Percentiles rank a stretch among this genome's conserved stretches.
Conservation (phyloP, 2,329 filamentous ascomycete genomes). For the Clonostachys solani region DNA sequence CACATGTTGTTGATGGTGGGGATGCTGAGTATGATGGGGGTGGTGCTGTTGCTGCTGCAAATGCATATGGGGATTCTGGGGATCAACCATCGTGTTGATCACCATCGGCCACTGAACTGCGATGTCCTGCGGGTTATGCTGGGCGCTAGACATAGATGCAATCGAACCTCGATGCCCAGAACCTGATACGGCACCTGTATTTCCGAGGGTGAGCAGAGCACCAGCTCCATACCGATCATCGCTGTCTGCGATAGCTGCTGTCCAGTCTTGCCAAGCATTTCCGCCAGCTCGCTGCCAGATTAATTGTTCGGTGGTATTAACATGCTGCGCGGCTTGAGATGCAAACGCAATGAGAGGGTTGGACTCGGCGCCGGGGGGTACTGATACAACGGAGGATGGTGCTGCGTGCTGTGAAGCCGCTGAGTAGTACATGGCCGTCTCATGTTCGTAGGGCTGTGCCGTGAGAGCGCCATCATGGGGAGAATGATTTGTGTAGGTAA, state of each 20-base stretch:
- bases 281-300: slow-evolving; percentile 25
- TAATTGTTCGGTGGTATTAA: slow-evolving; percentile 18
- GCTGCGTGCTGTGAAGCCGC: slow-evolving; percentile 10
- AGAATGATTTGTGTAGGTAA: slow-evolving; percentile 21
- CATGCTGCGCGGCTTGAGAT: slow-evolving; percentile 29
- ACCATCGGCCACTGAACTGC: slow-evolving; percentile 21
- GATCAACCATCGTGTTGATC: slow-evolving; percentile 16
- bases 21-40: background rate
- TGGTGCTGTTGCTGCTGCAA: background rate
- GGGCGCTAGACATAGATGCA: background rate
- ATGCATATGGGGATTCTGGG: background rate
- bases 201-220: slow-evolving; percentile 41
- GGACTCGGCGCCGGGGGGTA: slow-evolving; percentile 13
- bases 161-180: background rate
- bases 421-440: slow-evolving; percentile 20
- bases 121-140: slow-evolving; percentile 12
- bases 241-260: slow-evolving; percentile 42
- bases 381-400: slow-evolving; percentile 10
- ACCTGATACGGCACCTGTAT: slow-evolving; percentile 9
- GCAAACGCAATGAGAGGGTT: slow-evolving; percentile 34
- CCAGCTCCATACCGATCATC: slow-evolving; percentile 45
- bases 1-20: background rate
- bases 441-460: slow-evolving; percentile 13
- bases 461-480: slow-evolving; percentile 10
- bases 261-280: slow-evolving; percentile 52